Percentiles rank a stretch among this genome's conserved stretches.
These are phyloP conservation scores for Batkoa obscura DNA, from an alignment of 371 early-diverging fungal genomes.

Conservation along the genomic window DNA sequence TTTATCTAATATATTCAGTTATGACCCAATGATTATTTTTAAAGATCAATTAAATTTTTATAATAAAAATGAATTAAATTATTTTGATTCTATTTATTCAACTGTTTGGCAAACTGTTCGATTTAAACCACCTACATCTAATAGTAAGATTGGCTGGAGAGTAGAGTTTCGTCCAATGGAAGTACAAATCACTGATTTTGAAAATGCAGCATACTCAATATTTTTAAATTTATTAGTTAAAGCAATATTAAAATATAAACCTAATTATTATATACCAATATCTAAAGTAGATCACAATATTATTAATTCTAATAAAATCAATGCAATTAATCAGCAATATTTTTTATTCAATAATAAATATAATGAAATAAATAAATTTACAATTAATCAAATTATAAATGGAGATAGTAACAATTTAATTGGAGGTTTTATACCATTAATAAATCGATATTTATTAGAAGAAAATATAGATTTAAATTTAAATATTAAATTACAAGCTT, in stretches of 20 bases:
- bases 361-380: slow-evolving; percentile 30
- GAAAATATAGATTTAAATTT: slow-evolving; percentile 39
- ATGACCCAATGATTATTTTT: slow-evolving; percentile 94
- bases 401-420: slow-evolving; percentile 60
- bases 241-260: slow-evolving; percentile 67
- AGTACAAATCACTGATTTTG: slow-evolving; percentile 92
- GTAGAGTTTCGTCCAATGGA: slow-evolving; percentile 98
- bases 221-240: slow-evolving; percentile 88
- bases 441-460: slow-evolving; percentile 58
- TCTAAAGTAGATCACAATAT: slow-evolving; percentile 93
- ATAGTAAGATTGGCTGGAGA: slow-evolving; percentile 86
- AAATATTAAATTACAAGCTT: slow-evolving; percentile 39
- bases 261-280: slow-evolving; percentile 93
- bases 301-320: slow-evolving; percentile 64
- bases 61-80: slow-evolving; percentile 60
- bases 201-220: slow-evolving; percentile 90
- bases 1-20: slow-evolving; percentile 90
- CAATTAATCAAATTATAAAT: slow-evolving; percentile 85
- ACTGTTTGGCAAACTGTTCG: slow-evolving; percentile 99
- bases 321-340: slow-evolving; percentile 56
- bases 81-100: slow-evolving; percentile 97
- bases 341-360: slow-evolving; percentile 80
- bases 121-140: slow-evolving; percentile 93
- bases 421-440: slow-evolving; percentile 72
- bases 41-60: slow-evolving; percentile 68